Percentiles rank a stretch among this genome's conserved stretches.
Conservation (phyloP, 768 basidiomycete species). For the Boletus tylopilopsis region DNA sequence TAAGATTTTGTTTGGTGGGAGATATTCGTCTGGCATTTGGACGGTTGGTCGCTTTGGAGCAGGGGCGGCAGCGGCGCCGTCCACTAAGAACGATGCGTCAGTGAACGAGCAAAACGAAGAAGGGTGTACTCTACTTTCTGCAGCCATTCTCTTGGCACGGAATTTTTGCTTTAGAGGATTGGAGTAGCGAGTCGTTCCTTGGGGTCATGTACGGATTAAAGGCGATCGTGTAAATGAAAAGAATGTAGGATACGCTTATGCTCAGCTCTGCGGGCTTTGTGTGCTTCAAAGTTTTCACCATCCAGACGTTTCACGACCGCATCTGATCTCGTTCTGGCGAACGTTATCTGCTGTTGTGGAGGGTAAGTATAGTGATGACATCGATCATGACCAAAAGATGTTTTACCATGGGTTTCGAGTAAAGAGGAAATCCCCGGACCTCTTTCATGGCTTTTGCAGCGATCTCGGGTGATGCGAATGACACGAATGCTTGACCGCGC, state of each 20-base stretch:
- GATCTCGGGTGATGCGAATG: constrained; percentile 76
- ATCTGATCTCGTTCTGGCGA: constrained; percentile 85
- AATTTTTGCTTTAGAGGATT: constrained; percentile 91
- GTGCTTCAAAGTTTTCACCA: constrained; percentile 61
- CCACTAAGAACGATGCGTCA: constrained; percentile 43
- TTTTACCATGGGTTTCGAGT: constrained; percentile 93
- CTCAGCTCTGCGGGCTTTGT: constrained; percentile 69
- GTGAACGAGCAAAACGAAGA: constrained; percentile 1
- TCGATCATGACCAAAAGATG: not conserved
- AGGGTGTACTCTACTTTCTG: constrained; percentile 52
- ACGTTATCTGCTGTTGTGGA: constrained; percentile 83
- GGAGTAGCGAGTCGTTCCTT: constrained; percentile 78
- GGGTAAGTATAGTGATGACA: not conserved
- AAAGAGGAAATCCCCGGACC: constrained; percentile 90
- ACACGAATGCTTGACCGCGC: constrained; percentile 98
- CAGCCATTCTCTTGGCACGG: constrained; percentile 73
- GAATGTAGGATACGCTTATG: constrained; percentile 71
- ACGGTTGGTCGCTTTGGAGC: constrained; percentile 77
- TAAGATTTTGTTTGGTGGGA: constrained; percentile 98
- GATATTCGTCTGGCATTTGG: constrained; percentile 99
- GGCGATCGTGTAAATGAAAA: not conserved
- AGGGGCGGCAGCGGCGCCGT: constrained; percentile 62
- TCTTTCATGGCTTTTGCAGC: constrained; percentile 90
- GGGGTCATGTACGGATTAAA: not conserved
- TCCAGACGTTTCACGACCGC: constrained; percentile 80